Base-by-base conservation (phyloP, 1,284 basidiomycete genomes). In the Lignosus rhinocerotis region DNA sequence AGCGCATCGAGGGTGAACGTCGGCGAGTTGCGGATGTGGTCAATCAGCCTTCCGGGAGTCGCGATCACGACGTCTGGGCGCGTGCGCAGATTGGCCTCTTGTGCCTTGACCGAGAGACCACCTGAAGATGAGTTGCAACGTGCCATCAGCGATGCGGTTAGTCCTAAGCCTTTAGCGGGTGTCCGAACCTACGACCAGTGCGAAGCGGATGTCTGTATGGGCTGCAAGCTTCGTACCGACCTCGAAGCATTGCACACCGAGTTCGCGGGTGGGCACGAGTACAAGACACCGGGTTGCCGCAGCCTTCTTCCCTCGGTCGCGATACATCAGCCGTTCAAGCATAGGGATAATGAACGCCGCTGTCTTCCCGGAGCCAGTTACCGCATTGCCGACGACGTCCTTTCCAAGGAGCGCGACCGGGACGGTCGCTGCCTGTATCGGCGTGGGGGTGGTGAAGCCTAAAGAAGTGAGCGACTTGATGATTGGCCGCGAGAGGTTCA, bases 281-380 rank as follows among this genome's bases (percentile, higher is more conserved):
- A 98, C 82, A 30, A 98, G 84, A 69, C 96, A 97, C 57, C 96
- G 83, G n/a, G 92, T 96, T n/a, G 93, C 93, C 44, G 91, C 88
- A 8, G 92, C 88, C 63, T 85, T 88, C 71, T 87, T 92, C 25
- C 91, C 90, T 63, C 91, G 87, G 67, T 96, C 93, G 58, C 95
- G 84, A 72, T 95, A 96, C 58, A 94, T 76, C 44, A 98, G 79
- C 62, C 96, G 88, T 69, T 98, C 96, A 42, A 98, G 77, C 73
- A 97, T 91, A 42, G 96, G 96, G 60, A 98, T 88, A 71, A 92
- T 90, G 77, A 98, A 98, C 10, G 96, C 96, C 10, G 94, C 95
- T 1, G 96, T 98, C 78, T 98, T 98, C 63, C 96, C 96, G 5
- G 93, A 96, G 63, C 96, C 96, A 10, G 96, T 98, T 11, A 96